Base-by-base conservation (phyloP, 768 basidiomycete genomes). In the Kwoniella mangroviensis region DNA sequence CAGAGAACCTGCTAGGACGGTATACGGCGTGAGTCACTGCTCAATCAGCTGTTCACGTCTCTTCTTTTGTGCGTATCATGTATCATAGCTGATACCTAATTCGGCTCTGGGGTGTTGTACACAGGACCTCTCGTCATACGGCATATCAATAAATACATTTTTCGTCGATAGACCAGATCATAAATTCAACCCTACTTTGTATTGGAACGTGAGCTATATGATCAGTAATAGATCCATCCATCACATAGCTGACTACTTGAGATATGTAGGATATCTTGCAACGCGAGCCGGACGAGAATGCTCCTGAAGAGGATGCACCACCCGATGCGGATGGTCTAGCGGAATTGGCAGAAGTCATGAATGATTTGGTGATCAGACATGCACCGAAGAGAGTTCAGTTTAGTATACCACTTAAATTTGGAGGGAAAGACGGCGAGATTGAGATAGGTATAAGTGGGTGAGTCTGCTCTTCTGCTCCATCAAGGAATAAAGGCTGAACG, bases 391-490 rank as follows among this genome's bases (percentile, higher is more conserved):
- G 94, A 15, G 88, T 92, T 0, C 84, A 89, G 19, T 98, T 93
- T 82, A 92, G 86, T 71, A 86, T 95, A 49, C 92, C 93, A 1
- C 88, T 99, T 59, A 86, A 90, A 67, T 85, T 98, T 28, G 93
- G 89, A 0, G 86, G 80, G 3, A 90, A 67, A 89, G 87, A 21
- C 87, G 81, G 83, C 3, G 82, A 78, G 0, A 77, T 85, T 15
- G 79, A 81, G 24, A 84, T 85, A 45, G 83, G 84, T 0, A 74
- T 85, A 26, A 76, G 79, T 13, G 79, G 80, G 86, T 84, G 61
- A 68, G 77, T 55, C 4, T 34, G 34, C 34, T 34, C 34, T 34
- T 34, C 34, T 0, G 34, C 34, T 34, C 34, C 34, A 34, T 34
- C 34, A 7, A 34, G 34, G 34, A 21, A 15, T 11, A 22, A 19